A percentile compares a stretch with the other conserved stretches of the same genome.
phyloP scores from a whole-genome alignment of 176 grass and related monocot genomes.

The Cenchrus fungigraminus region DNA sequence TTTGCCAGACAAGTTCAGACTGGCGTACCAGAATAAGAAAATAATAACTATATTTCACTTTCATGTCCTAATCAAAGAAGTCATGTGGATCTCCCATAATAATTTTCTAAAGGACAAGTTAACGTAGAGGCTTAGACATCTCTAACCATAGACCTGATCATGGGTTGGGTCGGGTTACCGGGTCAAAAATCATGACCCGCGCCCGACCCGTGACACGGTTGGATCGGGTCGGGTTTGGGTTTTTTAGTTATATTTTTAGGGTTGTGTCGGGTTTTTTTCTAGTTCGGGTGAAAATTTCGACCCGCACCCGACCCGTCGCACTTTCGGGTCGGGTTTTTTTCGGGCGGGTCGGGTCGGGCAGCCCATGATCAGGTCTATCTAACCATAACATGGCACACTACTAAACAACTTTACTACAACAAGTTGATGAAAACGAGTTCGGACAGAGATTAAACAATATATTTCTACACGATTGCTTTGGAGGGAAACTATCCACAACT shows the following conservation, averaged over 20 bases:
- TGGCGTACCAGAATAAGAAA: slow-evolving; percentile 48
- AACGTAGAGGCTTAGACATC: slow-evolving; percentile 45
- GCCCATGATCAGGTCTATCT: background rate
- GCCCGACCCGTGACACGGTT: no score
- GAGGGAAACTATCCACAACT: slow-evolving; percentile 51
- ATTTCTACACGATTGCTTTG: slow-evolving; percentile 31
- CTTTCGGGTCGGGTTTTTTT: no score
- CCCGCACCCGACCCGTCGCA: no score
- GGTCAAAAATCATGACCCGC: no score
- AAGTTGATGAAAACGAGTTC: slow-evolving; percentile 58
- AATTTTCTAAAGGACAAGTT: slow-evolving; percentile 46
- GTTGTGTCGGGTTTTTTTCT: no score
- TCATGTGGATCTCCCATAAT: slow-evolving; percentile 44
- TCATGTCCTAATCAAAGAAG: slow-evolving; percentile 61
- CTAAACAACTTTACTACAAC: slow-evolving; percentile 56
- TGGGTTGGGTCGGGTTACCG: no score
- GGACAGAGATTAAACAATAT: slow-evolving; percentile 34
- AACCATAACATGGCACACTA: slow-evolving; percentile 54
- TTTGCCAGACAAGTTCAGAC: slow-evolving; percentile 38
- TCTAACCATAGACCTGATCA: slow-evolving; percentile 32
- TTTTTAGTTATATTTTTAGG: no score
- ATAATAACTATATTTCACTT: slow-evolving; percentile 53
- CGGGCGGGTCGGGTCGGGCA: no score
- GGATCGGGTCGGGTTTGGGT: no score
- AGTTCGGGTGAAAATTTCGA: no score